phyloP scores from a whole-genome alignment of 129 eudicot genomes.

The Centella asiatica region DNA sequence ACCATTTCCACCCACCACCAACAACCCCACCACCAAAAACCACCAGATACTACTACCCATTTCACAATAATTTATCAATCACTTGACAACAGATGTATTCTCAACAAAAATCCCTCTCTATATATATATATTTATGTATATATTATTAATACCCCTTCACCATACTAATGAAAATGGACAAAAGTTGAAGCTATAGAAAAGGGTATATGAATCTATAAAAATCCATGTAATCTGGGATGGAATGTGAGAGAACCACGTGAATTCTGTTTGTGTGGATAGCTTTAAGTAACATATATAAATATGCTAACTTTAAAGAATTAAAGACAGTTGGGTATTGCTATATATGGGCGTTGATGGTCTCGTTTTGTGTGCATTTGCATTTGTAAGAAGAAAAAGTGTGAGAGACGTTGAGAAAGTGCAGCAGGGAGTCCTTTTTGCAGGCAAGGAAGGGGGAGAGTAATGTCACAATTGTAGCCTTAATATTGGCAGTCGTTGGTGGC shows the following conservation, averaged over 20 bases:
- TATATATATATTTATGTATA: too few species aligned
- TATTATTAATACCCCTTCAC: too few species aligned
- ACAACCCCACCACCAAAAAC: conserved; percentile 29
- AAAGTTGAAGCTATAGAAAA: background rate
- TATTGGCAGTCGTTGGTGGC: background rate
- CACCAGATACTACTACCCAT: conserved; percentile 38
- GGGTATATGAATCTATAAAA: too few species aligned
- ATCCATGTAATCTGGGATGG: background rate
- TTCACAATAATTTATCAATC: conserved; percentile 2
- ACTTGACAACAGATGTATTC: too few species aligned
- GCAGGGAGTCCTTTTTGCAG: conserved; percentile 2
- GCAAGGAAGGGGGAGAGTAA: background rate
- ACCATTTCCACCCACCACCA: conserved; percentile 43
- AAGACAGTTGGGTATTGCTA: too few species aligned
- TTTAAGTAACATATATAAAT: too few species aligned
- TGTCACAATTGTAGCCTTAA: background rate
- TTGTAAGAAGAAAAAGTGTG: background rate
- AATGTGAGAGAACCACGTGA: background rate
- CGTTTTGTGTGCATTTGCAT: background rate
- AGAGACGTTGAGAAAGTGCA: conserved; percentile 5
- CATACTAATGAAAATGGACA: background rate
- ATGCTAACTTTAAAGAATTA: too few species aligned
- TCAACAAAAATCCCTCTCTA: too few species aligned
- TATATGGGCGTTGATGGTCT: background rate
- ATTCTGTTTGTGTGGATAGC: too few species aligned